Evolutionary conservation across 1,284 basidiomycete species (phyloP).

Genomic region (Pseudozyma flocculosa): DNA sequence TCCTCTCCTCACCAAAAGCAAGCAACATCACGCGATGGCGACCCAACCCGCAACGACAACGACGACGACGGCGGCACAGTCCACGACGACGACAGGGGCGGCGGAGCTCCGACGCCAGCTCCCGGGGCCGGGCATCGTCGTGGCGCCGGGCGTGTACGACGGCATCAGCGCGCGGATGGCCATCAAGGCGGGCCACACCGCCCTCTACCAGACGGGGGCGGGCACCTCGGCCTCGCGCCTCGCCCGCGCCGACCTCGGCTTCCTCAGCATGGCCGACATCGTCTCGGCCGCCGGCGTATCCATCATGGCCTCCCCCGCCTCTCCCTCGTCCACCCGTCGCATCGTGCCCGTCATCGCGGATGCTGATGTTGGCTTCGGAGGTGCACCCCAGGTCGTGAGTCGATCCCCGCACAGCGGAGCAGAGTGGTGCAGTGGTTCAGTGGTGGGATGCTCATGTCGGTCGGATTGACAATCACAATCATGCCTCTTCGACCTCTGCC

Average conservation of each 20-base stretch:
- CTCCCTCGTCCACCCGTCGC: too few relatives aligned
- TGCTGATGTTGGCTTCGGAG: slow-evolving; percentile 79
- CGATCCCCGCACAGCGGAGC: too few relatives aligned
- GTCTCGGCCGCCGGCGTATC: slow-evolving; percentile 17
- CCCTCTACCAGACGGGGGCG: slow-evolving; percentile 74
- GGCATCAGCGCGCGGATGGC: slow-evolving; percentile 77
- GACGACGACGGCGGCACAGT: too few relatives aligned
- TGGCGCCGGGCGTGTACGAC: slow-evolving; percentile 68
- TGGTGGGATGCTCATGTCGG: too few relatives aligned
- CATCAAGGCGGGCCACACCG: slow-evolving; percentile 67
- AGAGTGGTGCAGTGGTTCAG: too few relatives aligned
- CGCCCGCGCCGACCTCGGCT: slow-evolving; percentile 75
- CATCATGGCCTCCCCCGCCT: slow-evolving; percentile 14
- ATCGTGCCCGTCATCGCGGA: slow-evolving; percentile 67
- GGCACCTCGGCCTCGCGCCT: slow-evolving; percentile 75
- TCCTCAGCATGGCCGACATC: slow-evolving; percentile 73
- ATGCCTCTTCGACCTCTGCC: too few relatives aligned
- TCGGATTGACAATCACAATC: too few relatives aligned
- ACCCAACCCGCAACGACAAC: too few relatives aligned
- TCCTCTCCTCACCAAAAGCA: too few relatives aligned
- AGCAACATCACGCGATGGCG: too few relatives aligned
- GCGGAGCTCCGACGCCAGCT: slow-evolving; percentile 19
- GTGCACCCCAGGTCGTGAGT: slow-evolving; percentile 70
- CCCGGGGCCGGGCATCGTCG: slow-evolving; percentile 8
- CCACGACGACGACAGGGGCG: slow-evolving; percentile 23